phyloP scores from a whole-genome alignment of 116 monocot species.

The Cymodocea nodosa region DNA sequence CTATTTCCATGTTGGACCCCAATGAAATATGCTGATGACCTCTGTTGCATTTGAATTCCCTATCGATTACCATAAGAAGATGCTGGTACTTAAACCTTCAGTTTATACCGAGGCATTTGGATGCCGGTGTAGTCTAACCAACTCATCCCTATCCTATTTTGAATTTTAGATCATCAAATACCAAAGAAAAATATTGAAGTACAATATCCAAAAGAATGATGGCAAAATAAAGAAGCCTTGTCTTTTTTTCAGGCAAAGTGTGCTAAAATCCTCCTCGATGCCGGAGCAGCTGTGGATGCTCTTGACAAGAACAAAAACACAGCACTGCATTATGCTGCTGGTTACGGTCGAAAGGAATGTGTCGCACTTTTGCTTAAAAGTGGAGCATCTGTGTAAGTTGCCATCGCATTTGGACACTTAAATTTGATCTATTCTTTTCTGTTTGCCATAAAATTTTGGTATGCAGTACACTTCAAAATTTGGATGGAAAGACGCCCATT shows the following conservation, averaged over 20 bases:
- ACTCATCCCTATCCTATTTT: too few relatives aligned
- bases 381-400: constrained; percentile 85
- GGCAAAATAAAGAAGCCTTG: neutral
- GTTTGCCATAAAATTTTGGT: neutral
- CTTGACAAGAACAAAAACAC: constrained; percentile 94
- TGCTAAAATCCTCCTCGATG: constrained; percentile 66
- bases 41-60: too few relatives aligned
- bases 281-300: constrained; percentile 62
- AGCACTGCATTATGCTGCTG: constrained; percentile 85
- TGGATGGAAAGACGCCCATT: constrained; percentile 90
- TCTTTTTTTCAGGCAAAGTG: constrained; percentile 47
- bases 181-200: too few relatives aligned
- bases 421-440: neutral
- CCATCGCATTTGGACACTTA: neutral
- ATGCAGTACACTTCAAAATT: constrained; percentile 72
- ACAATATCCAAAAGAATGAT: too few relatives aligned
- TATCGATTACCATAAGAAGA: too few relatives aligned
- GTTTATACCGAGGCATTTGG: too few relatives aligned
- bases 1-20: too few relatives aligned
- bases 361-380: constrained; percentile 69
- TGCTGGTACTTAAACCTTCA: too few relatives aligned
- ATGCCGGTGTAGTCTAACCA: too few relatives aligned
- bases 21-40: too few relatives aligned
- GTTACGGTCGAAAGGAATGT: constrained; percentile 88
- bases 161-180: too few relatives aligned